Percentiles rank a stretch among this genome's conserved stretches.
These are phyloP conservation scores for Pythium periplocum DNA, from an alignment of 352 stramenopile genomes.

Conservation along the genomic window DNA sequence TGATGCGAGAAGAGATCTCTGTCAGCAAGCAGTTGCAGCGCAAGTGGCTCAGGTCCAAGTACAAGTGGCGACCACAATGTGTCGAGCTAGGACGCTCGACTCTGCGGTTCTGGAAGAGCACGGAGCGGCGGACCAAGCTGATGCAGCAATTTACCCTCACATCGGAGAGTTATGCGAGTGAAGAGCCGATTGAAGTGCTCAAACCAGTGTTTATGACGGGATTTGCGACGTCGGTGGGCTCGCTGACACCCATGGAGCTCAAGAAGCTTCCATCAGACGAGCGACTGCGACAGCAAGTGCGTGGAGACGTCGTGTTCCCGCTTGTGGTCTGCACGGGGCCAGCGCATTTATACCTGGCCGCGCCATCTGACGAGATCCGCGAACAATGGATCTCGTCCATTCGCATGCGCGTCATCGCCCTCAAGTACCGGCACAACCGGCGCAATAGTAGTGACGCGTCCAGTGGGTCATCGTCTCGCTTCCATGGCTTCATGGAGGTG, in stretches of 20 bases:
- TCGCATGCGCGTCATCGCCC: constrained; percentile 51
- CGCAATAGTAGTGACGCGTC: background rate
- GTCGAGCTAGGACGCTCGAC: constrained; percentile 53
- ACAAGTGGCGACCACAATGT: constrained; percentile 53
- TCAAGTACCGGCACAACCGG: constrained; percentile 56
- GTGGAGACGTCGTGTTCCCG: constrained; percentile 28
- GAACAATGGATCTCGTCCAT: constrained; percentile 62
- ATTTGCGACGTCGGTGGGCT: constrained; percentile 15
- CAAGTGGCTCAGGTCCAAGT: constrained; percentile 50
- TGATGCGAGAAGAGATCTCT: constrained; percentile 51
- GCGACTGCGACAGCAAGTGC: constrained; percentile 13
- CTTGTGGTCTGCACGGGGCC: constrained; percentile 57
- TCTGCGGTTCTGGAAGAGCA: constrained; percentile 22
- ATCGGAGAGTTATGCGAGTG: constrained; percentile 39
- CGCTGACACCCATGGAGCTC: constrained; percentile 8
- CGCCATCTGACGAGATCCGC: constrained; percentile 34
- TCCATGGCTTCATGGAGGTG: constrained; percentile 58
- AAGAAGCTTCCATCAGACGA: constrained; percentile 14
- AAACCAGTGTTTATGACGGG: constrained; percentile 14
- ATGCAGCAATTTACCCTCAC: constrained; percentile 76
- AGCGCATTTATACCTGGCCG: constrained; percentile 43
- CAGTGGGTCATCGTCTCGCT: constrained; percentile 9
- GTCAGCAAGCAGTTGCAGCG: constrained; percentile 47
- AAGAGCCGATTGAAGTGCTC: constrained; percentile 54
- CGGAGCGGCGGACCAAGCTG: constrained; percentile 30